A percentile compares a stretch with the other conserved stretches of the same genome.
Conservation (phyloP, 2,329 filamentous ascomycete genomes). For the Pseudogymnoascus sp. region DNA sequence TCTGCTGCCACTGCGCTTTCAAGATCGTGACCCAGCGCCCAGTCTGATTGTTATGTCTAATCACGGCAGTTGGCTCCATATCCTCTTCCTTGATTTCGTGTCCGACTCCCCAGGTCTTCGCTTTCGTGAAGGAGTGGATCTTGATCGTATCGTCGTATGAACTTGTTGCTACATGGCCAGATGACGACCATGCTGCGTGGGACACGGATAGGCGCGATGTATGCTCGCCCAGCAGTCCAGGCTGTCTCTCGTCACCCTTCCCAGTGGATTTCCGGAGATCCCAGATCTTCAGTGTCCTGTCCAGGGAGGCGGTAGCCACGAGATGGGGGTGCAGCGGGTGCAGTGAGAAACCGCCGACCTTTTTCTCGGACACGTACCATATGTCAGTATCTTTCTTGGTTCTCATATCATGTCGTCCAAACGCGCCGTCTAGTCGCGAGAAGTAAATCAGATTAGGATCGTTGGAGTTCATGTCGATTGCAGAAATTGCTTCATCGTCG, state of each 20-base stretch:
- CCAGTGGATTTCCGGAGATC: slow-evolving; percentile 74
- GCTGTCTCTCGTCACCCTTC: slow-evolving; percentile 52
- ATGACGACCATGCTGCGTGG: slow-evolving; percentile 82
- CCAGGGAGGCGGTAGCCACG: slow-evolving; percentile 80
- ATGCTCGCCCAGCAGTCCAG: slow-evolving; percentile 72
- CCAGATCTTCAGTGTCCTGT: slow-evolving; percentile 87
- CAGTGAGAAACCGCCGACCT: slow-evolving; percentile 88
- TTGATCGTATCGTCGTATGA: slow-evolving; percentile 96
- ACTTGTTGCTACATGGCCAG: slow-evolving; percentile 80
- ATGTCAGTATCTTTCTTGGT: slow-evolving; percentile 52
- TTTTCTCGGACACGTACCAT: slow-evolving; percentile 78
- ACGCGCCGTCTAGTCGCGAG: slow-evolving; percentile 72
- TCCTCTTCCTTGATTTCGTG: slow-evolving; percentile 50
- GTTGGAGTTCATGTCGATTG: slow-evolving; percentile 67
- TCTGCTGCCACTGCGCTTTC: slow-evolving; percentile 81
- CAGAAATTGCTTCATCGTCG: slow-evolving; percentile 73
- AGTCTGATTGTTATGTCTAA: slow-evolving; percentile 92
- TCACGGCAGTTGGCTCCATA: slow-evolving; percentile 61
- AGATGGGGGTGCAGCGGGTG: slow-evolving; percentile 76
- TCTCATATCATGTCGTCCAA: slow-evolving; percentile 76
- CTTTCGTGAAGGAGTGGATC: slow-evolving; percentile 69
- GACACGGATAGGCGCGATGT: slow-evolving; percentile 78
- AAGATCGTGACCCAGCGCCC: slow-evolving; percentile 83
- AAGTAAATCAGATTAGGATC: slow-evolving; percentile 75
- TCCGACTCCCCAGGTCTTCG: slow-evolving; percentile 51